Evolutionary conservation across 768 basidiomycete genomes (phyloP).

Genomic region (Kwoniella pini): DNA sequence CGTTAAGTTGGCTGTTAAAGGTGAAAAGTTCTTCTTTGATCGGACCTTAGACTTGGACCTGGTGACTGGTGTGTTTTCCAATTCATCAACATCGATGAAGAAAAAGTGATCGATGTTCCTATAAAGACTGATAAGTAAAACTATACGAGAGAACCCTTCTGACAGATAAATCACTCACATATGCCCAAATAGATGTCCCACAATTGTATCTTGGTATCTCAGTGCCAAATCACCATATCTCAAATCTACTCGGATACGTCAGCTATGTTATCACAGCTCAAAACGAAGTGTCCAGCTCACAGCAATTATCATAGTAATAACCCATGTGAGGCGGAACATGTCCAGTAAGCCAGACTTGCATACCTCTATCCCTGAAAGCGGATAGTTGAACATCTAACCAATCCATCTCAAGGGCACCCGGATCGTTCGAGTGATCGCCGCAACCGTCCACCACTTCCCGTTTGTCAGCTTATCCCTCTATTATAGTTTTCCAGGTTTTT

Average conservation of each 20-base stretch:
- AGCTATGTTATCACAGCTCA: neutral
- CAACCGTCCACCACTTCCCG: slow-evolving; percentile 74
- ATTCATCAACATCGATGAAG: slow-evolving; percentile 55
- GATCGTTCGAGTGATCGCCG: slow-evolving; percentile 64
- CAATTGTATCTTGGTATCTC: slow-evolving; percentile 80
- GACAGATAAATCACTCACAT: slow-evolving; percentile 63
- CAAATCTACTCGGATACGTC: slow-evolving; percentile 58
- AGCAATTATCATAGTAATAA: slow-evolving; percentile 80
- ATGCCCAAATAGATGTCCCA: slow-evolving; percentile 74
- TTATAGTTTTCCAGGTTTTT: neutral
- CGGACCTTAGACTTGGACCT: neutral
- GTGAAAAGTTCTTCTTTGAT: slow-evolving; percentile 6
- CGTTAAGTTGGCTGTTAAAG: slow-evolving; percentile 10
- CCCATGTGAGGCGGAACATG: slow-evolving; percentile 82
- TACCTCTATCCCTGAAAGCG: slow-evolving; percentile 65
- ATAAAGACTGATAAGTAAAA: slow-evolving; percentile 55
- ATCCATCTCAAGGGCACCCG: slow-evolving; percentile 84
- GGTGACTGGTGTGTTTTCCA: slow-evolving; percentile 36
- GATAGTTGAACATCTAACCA: slow-evolving; percentile 86
- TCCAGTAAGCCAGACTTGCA: slow-evolving; percentile 67
- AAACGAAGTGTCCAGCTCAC: slow-evolving; percentile 58
- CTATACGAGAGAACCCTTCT: no score
- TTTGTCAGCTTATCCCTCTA: slow-evolving; percentile 1
- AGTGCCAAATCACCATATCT: slow-evolving; percentile 63
- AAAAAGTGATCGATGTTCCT: slow-evolving; percentile 73